Conservation (phyloP, 139 green algal genomes). For the Chlorella sp. region DNA sequence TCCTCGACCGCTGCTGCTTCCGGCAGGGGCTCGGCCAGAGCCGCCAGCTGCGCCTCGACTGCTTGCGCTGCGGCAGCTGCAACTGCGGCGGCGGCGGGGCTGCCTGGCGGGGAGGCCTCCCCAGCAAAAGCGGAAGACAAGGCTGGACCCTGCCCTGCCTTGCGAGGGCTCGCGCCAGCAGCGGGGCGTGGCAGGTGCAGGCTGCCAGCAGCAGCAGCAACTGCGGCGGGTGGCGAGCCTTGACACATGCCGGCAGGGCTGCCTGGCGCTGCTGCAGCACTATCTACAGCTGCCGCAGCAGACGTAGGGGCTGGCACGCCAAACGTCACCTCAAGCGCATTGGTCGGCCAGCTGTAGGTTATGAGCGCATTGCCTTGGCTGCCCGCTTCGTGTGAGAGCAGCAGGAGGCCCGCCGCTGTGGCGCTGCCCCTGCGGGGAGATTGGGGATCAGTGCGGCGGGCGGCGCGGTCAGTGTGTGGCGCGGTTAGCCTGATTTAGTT, state of each 20-base stretch:
- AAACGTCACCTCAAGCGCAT: conserved; percentile 54
- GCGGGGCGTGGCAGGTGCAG: neutral
- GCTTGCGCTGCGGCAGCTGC: neutral
- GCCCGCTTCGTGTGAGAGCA: conserved; percentile 68
- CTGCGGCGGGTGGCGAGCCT: neutral
- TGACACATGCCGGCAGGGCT: too few relatives aligned
- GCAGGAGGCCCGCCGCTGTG: conserved; percentile 58
- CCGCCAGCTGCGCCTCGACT: neutral
- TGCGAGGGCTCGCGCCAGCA: neutral
- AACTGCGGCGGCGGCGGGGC: neutral
- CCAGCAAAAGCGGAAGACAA: too few relatives aligned
- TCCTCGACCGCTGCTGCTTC: neutral
- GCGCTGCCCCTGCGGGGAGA: conserved; percentile 36
- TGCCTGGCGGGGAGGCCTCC: neutral
- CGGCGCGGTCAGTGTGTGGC: too few relatives aligned
- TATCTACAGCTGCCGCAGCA: neutral
- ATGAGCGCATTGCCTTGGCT: conserved; percentile 77
- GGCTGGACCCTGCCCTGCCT: neutral
- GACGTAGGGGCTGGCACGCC: conserved; percentile 33
- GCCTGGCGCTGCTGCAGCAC: neutral
- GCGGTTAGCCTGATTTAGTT: too few relatives aligned
- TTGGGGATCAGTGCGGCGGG: conserved; percentile 29
- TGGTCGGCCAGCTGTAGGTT: conserved; percentile 74
- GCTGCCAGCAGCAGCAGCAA: neutral
- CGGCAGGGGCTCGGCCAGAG: conserved; percentile 17